A percentile compares a stretch with the other conserved stretches of the same genome.
phyloP scores from a whole-genome alignment of 2,329 filamentous ascomycete species.

The Scortechinia acanthostroma region DNA sequence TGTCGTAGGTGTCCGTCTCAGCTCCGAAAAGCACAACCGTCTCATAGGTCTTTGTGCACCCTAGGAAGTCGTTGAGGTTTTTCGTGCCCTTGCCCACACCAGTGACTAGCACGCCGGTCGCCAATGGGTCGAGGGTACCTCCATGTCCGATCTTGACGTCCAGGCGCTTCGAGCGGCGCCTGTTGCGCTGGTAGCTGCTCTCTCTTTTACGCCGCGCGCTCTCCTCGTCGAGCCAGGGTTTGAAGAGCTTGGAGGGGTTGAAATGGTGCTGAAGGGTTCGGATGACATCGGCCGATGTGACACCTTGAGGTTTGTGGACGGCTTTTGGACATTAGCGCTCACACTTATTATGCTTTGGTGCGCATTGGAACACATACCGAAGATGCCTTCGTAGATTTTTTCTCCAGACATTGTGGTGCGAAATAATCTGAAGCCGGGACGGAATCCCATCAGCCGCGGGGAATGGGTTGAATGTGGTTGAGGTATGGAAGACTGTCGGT shows the following conservation, averaged over 20 bases:
- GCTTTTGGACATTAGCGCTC: too few relatives aligned
- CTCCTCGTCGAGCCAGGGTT: constrained; percentile 44
- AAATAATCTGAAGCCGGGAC: constrained; percentile 15
- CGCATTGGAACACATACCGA: neutral
- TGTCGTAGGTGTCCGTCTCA: constrained; percentile 60
- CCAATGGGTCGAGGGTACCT: constrained; percentile 53
- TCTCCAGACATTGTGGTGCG: constrained; percentile 25
- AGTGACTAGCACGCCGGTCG: constrained; percentile 51
- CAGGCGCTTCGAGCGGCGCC: constrained; percentile 22
- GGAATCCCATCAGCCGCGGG: constrained; percentile 8
- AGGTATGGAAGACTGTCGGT: too few relatives aligned
- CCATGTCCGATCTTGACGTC: constrained; percentile 64
- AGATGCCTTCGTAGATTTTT: constrained; percentile 1
- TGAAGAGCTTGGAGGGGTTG: constrained; percentile 48
- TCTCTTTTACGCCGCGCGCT: constrained; percentile 22
- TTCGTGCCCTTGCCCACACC: constrained; percentile 61
- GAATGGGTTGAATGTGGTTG: too few relatives aligned
- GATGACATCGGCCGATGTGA: constrained; percentile 57
- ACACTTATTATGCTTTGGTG: too few relatives aligned
- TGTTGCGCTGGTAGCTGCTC: constrained; percentile 17
- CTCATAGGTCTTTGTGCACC: constrained; percentile 61
- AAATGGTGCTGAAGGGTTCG: constrained; percentile 55
- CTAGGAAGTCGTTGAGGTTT: constrained; percentile 43
- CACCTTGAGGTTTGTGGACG: constrained; percentile 55
- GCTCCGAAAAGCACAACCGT: constrained; percentile 57